Evolutionary conservation across 208 protist genomes (phyloP), one percentile per base, ranked within the genome.

Genomic region (Phytomonas francai): DNA sequence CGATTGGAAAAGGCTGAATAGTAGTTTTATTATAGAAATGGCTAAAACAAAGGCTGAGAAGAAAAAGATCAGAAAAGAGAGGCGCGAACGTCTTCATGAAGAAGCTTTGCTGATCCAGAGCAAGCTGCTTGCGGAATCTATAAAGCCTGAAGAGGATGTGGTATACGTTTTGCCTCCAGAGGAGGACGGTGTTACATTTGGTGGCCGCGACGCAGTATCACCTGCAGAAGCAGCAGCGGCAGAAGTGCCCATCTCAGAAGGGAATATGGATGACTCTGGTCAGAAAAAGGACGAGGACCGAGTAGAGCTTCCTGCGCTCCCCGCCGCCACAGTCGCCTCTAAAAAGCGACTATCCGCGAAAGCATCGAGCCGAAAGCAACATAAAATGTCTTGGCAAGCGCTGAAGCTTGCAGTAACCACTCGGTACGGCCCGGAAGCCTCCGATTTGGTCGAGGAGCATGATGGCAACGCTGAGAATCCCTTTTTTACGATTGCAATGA

Each of bases 381-480:
- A 76, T 57, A 81, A 79, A 36, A 78, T 93, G 59, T 66, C 82
- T 3, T 90, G 84, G 84, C 77, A 89, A 72, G 59, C 70, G 51
- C 69, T 93, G 59, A 93, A 90, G 73, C 45, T 88, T 30, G 29
- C 51, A 5, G 82, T 85, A 9, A 78, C 78, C 58, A 67, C 45
- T 66, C 68, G 66, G 29, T 85, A 76, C 65, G 79, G 83, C 8
- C 54, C 68, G 0, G 74, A 73, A 45, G 81, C 72, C 25, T 67
- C 73, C 1, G 97, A 98, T 49, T 68, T 99, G 0, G 97, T 99
- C 0, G 95, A 97, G 56, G 71, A 97, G 67, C 96, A 98, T 75
- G 98, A 99, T 76, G 92, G 96, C 39, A 99, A 97, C 69, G 80
- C 97, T 12, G 66, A 81, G 19, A 98, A 99, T 78, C 98, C 98